phyloP scores from a whole-genome alignment of 805 yeast genomes.

The Metschnikowia proteae region DNA sequence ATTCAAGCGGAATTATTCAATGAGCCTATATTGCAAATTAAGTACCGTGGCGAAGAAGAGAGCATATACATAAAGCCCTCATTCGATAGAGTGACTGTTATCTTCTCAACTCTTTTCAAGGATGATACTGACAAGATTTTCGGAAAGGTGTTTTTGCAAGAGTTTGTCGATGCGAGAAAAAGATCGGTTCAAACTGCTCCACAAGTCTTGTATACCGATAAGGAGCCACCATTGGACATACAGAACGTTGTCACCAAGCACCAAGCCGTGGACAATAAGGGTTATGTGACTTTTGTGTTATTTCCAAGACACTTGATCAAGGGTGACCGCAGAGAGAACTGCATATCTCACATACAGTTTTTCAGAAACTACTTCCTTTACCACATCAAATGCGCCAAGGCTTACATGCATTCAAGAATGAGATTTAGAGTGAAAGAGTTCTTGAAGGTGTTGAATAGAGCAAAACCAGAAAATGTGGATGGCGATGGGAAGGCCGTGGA shows the following conservation, averaged over 20 bases:
- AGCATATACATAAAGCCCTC: conserved; percentile 87
- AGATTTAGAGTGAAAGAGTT: conserved; percentile 91
- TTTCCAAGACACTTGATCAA: conserved; percentile 74
- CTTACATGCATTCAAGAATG: conserved; percentile 98
- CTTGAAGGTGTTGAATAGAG: conserved; percentile 92
- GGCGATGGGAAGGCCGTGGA: conserved; percentile 50
- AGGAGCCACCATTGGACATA: conserved; percentile 87
- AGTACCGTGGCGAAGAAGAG: conserved; percentile 86
- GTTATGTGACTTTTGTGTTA: conserved; percentile 63
- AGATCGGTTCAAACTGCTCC: conserved; percentile 97
- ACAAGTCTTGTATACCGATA: conserved; percentile 87
- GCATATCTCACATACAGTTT: conserved; percentile 85
- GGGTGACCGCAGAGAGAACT: conserved; percentile 70
- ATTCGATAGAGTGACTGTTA: conserved; percentile 93
- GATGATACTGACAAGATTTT: conserved; percentile 95
- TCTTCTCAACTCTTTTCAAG: conserved; percentile 88
- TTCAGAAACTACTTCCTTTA: conserved; percentile 98
- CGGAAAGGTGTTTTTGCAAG: conserved; percentile 86
- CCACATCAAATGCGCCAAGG: conserved; percentile 97
- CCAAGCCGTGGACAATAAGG: conserved; percentile 43
- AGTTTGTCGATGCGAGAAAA: conserved; percentile 93
- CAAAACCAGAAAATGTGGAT: conserved; percentile 87
- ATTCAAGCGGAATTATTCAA: conserved; percentile 41
- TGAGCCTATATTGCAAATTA: conserved; percentile 62
- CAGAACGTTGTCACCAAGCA: conserved; percentile 39